A percentile compares a stretch with the other conserved stretches of the same genome.
Conservation (phyloP, 164 flowering plant genomes). For the Umbellularia californica region DNA sequence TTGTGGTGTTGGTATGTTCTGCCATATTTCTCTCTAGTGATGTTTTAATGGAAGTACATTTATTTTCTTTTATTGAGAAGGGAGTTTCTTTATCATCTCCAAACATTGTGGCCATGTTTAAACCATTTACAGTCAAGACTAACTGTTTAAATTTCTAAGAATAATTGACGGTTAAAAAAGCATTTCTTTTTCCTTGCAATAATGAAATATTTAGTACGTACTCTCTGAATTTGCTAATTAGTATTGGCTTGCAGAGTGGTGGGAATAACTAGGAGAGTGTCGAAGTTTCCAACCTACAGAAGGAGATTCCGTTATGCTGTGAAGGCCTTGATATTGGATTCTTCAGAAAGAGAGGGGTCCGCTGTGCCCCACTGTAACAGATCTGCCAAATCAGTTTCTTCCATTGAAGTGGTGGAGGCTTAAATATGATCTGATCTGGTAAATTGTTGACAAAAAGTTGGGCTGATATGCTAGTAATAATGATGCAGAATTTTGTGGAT, state of each 20-base stretch:
- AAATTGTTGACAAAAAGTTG: too few species aligned
- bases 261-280: slow-evolving; percentile 59
- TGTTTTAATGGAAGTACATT: too few species aligned
- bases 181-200: background rate
- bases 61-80: too few species aligned
- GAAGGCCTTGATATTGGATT: slow-evolving; percentile 42
- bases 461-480: too few species aligned
- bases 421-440: background rate
- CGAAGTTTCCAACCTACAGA: slow-evolving; percentile 80
- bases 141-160: too few species aligned
- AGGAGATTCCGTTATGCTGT: slow-evolving; percentile 59
- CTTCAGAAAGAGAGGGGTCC: slow-evolving; percentile 26
- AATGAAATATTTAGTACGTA: background rate
- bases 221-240: slow-evolving; percentile 2
- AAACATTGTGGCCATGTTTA: too few species aligned
- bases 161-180: background rate
- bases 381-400: slow-evolving; percentile 22
- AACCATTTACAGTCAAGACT: too few species aligned
- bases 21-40: too few species aligned
- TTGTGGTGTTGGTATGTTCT: background rate
- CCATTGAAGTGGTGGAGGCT: slow-evolving; percentile 19
- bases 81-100: too few species aligned
- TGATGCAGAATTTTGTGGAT: too few species aligned
- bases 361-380: slow-evolving; percentile 15
- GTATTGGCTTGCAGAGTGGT: slow-evolving; percentile 45